Percentiles rank a stretch among this genome's conserved stretches.
These are phyloP conservation scores for Yamadazyma dendronema DNA, from an alignment of 1,139 yeast genomes.

Conservation along the genomic window DNA sequence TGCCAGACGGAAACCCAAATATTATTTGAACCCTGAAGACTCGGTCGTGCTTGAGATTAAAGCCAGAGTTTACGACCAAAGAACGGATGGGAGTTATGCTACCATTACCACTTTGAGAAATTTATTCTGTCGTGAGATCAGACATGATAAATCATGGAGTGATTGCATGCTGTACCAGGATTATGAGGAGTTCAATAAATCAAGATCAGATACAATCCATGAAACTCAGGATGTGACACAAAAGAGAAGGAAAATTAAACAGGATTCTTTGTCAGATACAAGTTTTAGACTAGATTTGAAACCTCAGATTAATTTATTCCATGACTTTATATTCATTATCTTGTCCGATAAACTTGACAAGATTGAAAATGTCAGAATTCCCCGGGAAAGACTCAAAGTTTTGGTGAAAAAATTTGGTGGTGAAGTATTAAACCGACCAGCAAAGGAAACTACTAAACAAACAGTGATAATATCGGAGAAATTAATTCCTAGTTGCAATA, in stretches of 20 bases:
- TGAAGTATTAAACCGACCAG: constrained; percentile 16
- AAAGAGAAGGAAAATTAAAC: constrained; percentile 9
- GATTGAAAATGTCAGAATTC: constrained; percentile 25
- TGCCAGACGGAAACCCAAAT: constrained; percentile 62
- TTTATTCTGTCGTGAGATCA: constrained; percentile 65
- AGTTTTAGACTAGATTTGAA: constrained; percentile 5
- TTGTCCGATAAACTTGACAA: constrained; percentile 40
- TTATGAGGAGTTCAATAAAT: constrained; percentile 37
- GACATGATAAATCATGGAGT: constrained; percentile 64
- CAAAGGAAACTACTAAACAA: constrained; percentile 19
- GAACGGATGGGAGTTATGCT: constrained; percentile 50
- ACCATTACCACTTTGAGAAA: constrained; percentile 72
- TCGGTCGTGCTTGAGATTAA: constrained; percentile 83
- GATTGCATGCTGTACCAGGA: constrained; percentile 61
- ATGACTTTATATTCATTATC: constrained; percentile 29
- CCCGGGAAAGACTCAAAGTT: constrained; percentile 32
- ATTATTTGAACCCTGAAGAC: constrained; percentile 78
- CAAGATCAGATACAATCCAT: constrained; percentile 22
- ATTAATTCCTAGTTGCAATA: constrained; percentile 43
- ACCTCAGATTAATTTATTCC: constrained; percentile 19
- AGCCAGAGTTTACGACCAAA: constrained; percentile 67
- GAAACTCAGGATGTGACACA: constrained; percentile 31
- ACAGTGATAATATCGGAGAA: constrained; percentile 48
- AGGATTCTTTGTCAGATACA: constrained; percentile 3
- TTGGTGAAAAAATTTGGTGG: constrained; percentile 56